Percentiles rank a stretch among this genome's conserved stretches.
Conservation (phyloP, 495 filamentous ascomycete species). For the Geopyxis carbonaria region DNA sequence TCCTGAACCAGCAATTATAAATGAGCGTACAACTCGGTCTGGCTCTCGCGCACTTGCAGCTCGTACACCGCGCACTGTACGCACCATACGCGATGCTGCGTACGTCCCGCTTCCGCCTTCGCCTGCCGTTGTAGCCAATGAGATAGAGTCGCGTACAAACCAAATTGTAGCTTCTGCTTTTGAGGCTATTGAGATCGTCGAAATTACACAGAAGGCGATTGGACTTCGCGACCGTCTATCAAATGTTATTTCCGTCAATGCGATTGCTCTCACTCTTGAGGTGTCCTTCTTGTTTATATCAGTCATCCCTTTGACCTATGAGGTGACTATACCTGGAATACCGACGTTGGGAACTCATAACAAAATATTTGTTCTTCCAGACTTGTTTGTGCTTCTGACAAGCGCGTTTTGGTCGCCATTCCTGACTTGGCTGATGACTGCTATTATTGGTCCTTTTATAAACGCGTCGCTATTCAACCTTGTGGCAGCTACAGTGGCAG, state of each 20-base stretch:
- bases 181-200: constrained; percentile 33
- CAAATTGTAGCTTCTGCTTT: constrained; percentile 39
- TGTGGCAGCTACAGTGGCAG: constrained; percentile 31
- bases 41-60: constrained; percentile 24
- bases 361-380: constrained; percentile 48
- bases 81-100: constrained; percentile 31
- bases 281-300: constrained; percentile 40
- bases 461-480: constrained; percentile 81
- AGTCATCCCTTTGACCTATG: constrained; percentile 49
- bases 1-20: background rate
- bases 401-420: constrained; percentile 67
- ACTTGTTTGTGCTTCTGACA: constrained; percentile 66
- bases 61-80: constrained; percentile 42
- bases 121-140: constrained; percentile 65
- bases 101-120: constrained; percentile 58
- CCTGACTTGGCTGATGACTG: constrained; percentile 58
- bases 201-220: constrained; percentile 39
- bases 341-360: constrained; percentile 33
- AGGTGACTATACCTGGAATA: constrained; percentile 51
- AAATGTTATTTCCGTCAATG: constrained; percentile 47
- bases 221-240: constrained; percentile 48
- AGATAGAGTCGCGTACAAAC: constrained; percentile 56
- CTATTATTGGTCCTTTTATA: constrained; percentile 47
- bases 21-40: constrained; percentile 19
- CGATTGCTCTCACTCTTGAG: constrained; percentile 48